Conservation (phyloP, 108 stramenopile genomes). For the Cylindrotheca fusiformis region DNA sequence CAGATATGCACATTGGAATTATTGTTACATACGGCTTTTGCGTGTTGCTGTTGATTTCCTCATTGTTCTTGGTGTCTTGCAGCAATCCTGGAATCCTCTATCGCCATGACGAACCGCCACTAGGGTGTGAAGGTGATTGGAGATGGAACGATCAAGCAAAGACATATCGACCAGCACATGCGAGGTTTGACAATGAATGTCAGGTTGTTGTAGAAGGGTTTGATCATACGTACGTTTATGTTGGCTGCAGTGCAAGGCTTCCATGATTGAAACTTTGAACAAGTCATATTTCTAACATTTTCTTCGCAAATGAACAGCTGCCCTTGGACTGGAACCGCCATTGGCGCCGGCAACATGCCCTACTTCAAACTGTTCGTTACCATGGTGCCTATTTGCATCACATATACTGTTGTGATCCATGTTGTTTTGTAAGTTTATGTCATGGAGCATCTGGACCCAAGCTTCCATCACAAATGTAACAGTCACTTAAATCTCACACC, state of each 20-base stretch:
- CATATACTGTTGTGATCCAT: slow-evolving; percentile 9
- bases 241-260: no score
- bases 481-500: no score
- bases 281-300: neutral
- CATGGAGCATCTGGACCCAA: neutral
- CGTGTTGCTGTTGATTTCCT: slow-evolving; percentile 25
- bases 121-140: slow-evolving; percentile 33
- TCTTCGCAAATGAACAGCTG: slow-evolving; percentile 18
- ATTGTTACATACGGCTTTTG: slow-evolving; percentile 27
- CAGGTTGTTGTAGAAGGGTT: slow-evolving; percentile 83
- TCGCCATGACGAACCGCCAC: slow-evolving; percentile 31
- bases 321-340: slow-evolving; percentile 80
- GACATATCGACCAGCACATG: slow-evolving; percentile 71
- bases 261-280: slow-evolving; percentile 6
- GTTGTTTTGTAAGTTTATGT: neutral
- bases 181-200: slow-evolving; percentile 81
- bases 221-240: slow-evolving; percentile 75
- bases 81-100: slow-evolving; percentile 57
- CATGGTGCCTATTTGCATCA: slow-evolving; percentile 17
- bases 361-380: slow-evolving; percentile 61
- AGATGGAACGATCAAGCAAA: slow-evolving; percentile 86
- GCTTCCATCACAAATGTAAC: no score
- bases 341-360: slow-evolving; percentile 82
- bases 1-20: slow-evolving; percentile 9
- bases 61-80: slow-evolving; percentile 43